Base-by-base conservation (phyloP, 108 stramenopile genomes). In the Bacterosira constricta region DNA sequence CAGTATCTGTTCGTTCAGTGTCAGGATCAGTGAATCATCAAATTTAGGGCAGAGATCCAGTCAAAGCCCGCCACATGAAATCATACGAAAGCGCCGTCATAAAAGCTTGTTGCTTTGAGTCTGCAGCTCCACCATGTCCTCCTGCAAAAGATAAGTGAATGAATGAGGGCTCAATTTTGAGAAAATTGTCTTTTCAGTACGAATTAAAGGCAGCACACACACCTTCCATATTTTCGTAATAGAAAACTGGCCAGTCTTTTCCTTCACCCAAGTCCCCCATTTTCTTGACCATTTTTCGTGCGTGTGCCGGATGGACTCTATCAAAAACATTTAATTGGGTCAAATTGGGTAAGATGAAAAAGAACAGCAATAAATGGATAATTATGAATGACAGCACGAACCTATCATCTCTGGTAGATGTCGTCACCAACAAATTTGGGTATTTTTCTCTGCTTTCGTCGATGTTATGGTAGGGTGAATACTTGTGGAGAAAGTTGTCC, bases 201-300 rank as follows among this genome's bases (percentile, higher is more conserved):
- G n/a, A n/a, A n/a, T n/a, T n/a, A n/a, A n/a, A n/a, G n/a, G n/a
- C n/a, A n/a, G n/a, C n/a, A n/a, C n/a, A n/a, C n/a, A n/a, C n/a
- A 9, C 96, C 96, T 80, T 98, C 97, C 31, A 96, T 95, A 53
- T 96, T 96, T 63, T 98, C 97, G 58, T 93, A 98, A 69, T 98
- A 96, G 74, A 87, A 89, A 1, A 96, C 90, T 1, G 88, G 91
- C 86, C 86, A 89, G 23, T 85, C 71, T 42, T 89, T 88, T n/a
- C 80, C 90, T 53, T 90, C 61, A 30, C 86, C 88, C 44, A 82
- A 41, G 59, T 88, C 88, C 83, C 90, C 89, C 46, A 88, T 60
- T 37, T 86, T 88, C 71, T 90, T 91, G 32, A 94, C 97, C 78
- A 96, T 90, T 62, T 96, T 96, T 2, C 97, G 75, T 7, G 97